Evolutionary conservation across 306 rosid genomes (phyloP), one percentile per base, ranked within the genome.

Genomic region (Pachyrhizus erosus): DNA sequence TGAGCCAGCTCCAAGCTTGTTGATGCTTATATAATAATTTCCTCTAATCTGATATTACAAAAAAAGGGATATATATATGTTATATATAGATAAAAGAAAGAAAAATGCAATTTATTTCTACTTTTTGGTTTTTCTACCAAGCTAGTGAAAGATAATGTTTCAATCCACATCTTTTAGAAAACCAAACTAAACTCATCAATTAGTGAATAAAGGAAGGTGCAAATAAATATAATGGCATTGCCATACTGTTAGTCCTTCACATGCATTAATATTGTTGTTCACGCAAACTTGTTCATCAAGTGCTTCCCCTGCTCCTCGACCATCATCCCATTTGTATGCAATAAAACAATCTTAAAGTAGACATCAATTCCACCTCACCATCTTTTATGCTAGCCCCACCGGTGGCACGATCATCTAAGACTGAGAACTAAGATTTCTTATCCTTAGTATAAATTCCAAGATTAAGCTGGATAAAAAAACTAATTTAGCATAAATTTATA

Each of bases 371-470:
- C 70, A 94, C 45, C 81, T 94, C 86, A 48, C 98, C 97, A 67
- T 94, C 97, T 52, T 80, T 43, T 60, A 94, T 89, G 88, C 97
- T 94, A 51, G 92, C 73, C 84, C 92, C 97, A 39, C 98, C 98
- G 0, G 87, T 84, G 75, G 97, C 97, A 40, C 97, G 93, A 85
- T 94, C 98, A 77, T 92, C 96, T 86, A 92, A 81, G 64, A 94
- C 88, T 0, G 98, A 94, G 60, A 94, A 72, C 82, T 94, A 97
- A 29, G 91, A 82, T 83, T 90, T 91, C 71, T 83, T 76, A 86
- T 94, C 97, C 80, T 20, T 65, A 10, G 86, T 74, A 79, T 82
- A 94, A 66, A 94, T 87, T 87, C 97, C 98, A 80, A 92, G 98
- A 83, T 88, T 92, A 80, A 91, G 85, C 98, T 94, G 93, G 42